Evolutionary conservation across 805 yeast species (phyloP).

Genomic region (Groenewaldozyma tartarivorans): DNA sequence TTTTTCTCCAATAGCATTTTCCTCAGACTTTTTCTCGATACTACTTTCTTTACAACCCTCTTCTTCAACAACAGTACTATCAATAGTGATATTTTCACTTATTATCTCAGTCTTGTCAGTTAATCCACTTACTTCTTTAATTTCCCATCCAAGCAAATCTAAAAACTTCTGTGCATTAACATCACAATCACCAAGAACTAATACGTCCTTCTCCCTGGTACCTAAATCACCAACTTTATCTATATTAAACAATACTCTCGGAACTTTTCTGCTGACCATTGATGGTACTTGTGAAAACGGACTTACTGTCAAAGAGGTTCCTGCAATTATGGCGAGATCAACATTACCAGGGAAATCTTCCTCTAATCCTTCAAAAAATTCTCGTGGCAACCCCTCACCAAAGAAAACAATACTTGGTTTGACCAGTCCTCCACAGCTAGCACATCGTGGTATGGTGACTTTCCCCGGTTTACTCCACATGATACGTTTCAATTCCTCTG

Average conservation of each 20-base stretch:
- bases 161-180: constrained; percentile 47
- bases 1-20: too few species aligned
- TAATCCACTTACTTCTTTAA: too few species aligned
- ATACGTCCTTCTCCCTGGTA: constrained; percentile 50
- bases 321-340: constrained; percentile 79
- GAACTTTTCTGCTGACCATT: constrained; percentile 40
- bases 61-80: too few species aligned
- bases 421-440: constrained; percentile 59
- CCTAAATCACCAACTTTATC: constrained; percentile 66
- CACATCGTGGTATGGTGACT: constrained; percentile 37
- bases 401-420: constrained; percentile 94
- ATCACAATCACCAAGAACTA: constrained; percentile 59
- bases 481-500: constrained; percentile 14
- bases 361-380: constrained; percentile 65
- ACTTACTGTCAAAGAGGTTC: constrained; percentile 80
- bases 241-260: constrained; percentile 61
- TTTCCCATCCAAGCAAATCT: constrained; percentile 51
- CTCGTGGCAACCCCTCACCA: constrained; percentile 74
- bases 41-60: too few species aligned
- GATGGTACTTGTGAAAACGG: constrained; percentile 84
- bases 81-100: too few species aligned
- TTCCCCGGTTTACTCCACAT: constrained; percentile 13
- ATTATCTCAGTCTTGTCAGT: too few species aligned
- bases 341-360: constrained; percentile 38
- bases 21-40: too few species aligned